These are phyloP conservation scores for Exophiala oligosperma DNA, from an alignment of 2,329 filamentous ascomycete species.

Conservation along the genomic window DNA sequence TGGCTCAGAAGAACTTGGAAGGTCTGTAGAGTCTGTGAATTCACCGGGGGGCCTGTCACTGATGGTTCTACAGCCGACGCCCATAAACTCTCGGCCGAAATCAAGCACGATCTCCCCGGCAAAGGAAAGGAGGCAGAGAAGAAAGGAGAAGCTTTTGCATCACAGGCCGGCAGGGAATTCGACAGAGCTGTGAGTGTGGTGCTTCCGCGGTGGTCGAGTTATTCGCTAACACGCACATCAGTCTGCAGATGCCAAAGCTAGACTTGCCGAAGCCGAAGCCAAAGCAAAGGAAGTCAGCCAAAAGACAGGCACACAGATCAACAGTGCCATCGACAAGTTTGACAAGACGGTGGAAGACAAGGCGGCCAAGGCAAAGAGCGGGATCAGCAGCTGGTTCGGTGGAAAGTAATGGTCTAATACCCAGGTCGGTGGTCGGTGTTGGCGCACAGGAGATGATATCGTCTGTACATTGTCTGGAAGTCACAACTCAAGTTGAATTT, in stretches of 20 bases:
- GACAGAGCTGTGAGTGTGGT: constrained; percentile 64
- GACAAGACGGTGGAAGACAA: constrained; percentile 79
- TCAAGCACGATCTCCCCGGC: constrained; percentile 67
- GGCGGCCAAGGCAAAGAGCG: constrained; percentile 78
- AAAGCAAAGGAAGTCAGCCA: constrained; percentile 66
- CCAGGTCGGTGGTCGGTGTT: constrained; percentile 1
- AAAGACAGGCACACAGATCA: constrained; percentile 58
- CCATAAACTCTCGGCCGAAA: constrained; percentile 64
- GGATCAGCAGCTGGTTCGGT: constrained; percentile 83
- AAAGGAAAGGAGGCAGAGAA: constrained; percentile 63
- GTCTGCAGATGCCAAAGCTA: constrained; percentile 40
- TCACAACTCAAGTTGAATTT: neutral
- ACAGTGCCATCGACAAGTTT: constrained; percentile 67
- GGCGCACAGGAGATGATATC: constrained; percentile 14
- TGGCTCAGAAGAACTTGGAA: constrained; percentile 83
- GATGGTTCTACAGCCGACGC: constrained; percentile 65
- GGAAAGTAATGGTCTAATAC: constrained; percentile 34
- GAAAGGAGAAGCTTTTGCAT: constrained; percentile 61
- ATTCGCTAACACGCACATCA: constrained; percentile 17
- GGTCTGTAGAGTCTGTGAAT: constrained; percentile 54
- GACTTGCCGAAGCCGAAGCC: constrained; percentile 63
- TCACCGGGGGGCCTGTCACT: neutral
- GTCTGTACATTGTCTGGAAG: constrained; percentile 7
- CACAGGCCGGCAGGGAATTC: constrained; percentile 63
- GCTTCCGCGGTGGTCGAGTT: neutral